A percentile compares a stretch with the other conserved stretches of the same genome.
Conservation (phyloP, 192 early-diverging fungal species). For the Gonapodya sp. region DNA sequence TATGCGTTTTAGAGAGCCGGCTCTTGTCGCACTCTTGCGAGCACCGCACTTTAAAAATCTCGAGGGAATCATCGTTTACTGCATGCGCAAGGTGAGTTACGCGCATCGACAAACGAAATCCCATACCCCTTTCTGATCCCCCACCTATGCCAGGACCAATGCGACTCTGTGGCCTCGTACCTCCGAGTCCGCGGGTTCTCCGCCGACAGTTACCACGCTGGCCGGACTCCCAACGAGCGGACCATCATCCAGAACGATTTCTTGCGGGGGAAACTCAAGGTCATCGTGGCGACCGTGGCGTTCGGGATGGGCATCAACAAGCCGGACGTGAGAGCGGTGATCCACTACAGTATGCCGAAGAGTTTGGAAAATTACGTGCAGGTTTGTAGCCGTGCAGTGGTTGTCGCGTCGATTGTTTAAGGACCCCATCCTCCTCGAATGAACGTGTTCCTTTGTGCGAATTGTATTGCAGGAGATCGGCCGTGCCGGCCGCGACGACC, state of each 20-base stretch:
- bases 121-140: no score
- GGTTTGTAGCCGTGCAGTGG: neutral
- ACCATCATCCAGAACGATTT: slow-evolving; percentile 56
- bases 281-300: slow-evolving; percentile 64
- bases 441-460: no score
- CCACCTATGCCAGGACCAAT: slow-evolving; percentile 41
- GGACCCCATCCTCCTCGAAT: no score
- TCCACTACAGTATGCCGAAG: slow-evolving; percentile 62
- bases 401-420: neutral
- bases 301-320: slow-evolving; percentile 72
- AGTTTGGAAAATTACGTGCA: slow-evolving; percentile 64
- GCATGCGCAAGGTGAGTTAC: slow-evolving; percentile 33
- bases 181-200: slow-evolving; percentile 51
- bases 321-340: slow-evolving; percentile 56
- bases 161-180: slow-evolving; percentile 58
- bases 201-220: slow-evolving; percentile 72
- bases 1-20: slow-evolving; percentile 28
- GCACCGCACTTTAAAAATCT: slow-evolving; percentile 38
- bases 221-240: slow-evolving; percentile 48
- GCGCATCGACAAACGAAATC: slow-evolving; percentile 26
- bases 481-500: slow-evolving; percentile 55
- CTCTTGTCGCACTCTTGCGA: slow-evolving; percentile 42
- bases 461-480: slow-evolving; percentile 66
- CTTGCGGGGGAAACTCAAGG: slow-evolving; percentile 46
- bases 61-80: slow-evolving; percentile 59